Base-by-base conservation (phyloP, 1,139 yeast genomes). In the Debaryomyces psychrophilus region DNA sequence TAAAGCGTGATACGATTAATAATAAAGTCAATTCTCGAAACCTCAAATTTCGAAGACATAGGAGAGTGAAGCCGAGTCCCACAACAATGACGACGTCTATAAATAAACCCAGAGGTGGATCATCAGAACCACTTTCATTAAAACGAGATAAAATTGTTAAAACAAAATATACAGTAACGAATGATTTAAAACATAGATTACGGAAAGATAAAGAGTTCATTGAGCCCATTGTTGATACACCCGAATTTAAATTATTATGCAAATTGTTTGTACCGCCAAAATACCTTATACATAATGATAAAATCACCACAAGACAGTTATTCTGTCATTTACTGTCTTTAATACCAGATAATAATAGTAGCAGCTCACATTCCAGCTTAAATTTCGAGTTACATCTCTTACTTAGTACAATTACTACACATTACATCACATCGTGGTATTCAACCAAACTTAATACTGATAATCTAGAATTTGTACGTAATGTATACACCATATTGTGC, bases 351-450 rank as follows among this genome's bases (percentile, higher is more conserved):
- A 45, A 47, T 7, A 50, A 54, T 8, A 46, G 52, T 2, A 48
- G 51, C 14, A 53, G 52, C 17, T 45, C 52, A 5, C 49, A 51
- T 31, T 22, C 48, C 7, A 49, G 58, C 26, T 54, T 72, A 14
- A 72, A 73, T 48, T 60, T 71, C 40, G 68, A 71, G 46, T 46
- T 74, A 15, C 79, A 75, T 51, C 52, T 73, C 43, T 69, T 74
- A 44, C 51, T 73, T 15, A 62, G 71, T 17, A 57, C 68, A 2
- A 67, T 73, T 5, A 60, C 71, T 50, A 57, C 64, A 8, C 61
- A 65, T 33, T 74, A 61, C 48, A 66, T 75, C 18, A 60, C 62
- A 45, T 62, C 73, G 40, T 75, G 80, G 80, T 75, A 73, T 52
- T 55, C 67, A 36, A 51, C 48, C 28, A 72, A 71, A 50, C 57